Conservation (phyloP, 192 early-diverging fungal genomes). For the Linnemannia zychae region DNA sequence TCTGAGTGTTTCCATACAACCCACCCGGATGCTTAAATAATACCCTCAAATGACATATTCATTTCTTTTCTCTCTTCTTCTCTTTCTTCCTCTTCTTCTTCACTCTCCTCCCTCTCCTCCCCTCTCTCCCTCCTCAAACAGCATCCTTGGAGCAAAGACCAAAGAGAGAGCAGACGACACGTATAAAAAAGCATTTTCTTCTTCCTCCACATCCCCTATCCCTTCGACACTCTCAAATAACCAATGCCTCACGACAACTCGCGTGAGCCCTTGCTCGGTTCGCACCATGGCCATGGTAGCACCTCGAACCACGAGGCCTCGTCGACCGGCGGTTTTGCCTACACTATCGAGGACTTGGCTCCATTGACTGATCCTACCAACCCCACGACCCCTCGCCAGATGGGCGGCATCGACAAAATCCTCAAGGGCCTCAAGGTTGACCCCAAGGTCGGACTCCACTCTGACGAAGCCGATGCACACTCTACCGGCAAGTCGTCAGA, state of each 20-base stretch:
- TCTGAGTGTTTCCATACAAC: not conserved
- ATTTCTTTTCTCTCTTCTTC: conserved; percentile 12
- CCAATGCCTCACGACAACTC: conserved; percentile 37
- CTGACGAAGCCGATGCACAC: conserved; percentile 57
- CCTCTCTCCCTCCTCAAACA: not conserved
- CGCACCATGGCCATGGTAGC: not conserved
- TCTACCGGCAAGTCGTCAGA: conserved; percentile 21
- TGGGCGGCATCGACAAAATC: conserved; percentile 72
- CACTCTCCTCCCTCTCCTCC: not conserved
- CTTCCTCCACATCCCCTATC: not conserved
- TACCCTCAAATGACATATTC: not conserved
- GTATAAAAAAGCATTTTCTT: not conserved
- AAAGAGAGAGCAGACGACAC: conserved; percentile 11
- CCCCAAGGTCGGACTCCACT: conserved; percentile 67
- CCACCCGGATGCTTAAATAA: not conserved
- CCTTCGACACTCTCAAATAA: not conserved
- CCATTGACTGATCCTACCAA: conserved; percentile 78
- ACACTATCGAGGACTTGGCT: conserved; percentile 64
- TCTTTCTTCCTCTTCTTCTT: not conserved
- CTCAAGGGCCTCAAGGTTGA: conserved; percentile 72
- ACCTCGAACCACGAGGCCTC: not conserved
- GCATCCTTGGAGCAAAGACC: conserved; percentile 1
- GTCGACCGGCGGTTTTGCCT: conserved; percentile 52
- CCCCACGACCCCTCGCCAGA: conserved; percentile 66
- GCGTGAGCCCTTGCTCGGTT: conserved; percentile 39